These are phyloP conservation scores for Apophysomyces trapeziformis DNA, from an alignment of 371 early-diverging fungal species.

Conservation along the genomic window DNA sequence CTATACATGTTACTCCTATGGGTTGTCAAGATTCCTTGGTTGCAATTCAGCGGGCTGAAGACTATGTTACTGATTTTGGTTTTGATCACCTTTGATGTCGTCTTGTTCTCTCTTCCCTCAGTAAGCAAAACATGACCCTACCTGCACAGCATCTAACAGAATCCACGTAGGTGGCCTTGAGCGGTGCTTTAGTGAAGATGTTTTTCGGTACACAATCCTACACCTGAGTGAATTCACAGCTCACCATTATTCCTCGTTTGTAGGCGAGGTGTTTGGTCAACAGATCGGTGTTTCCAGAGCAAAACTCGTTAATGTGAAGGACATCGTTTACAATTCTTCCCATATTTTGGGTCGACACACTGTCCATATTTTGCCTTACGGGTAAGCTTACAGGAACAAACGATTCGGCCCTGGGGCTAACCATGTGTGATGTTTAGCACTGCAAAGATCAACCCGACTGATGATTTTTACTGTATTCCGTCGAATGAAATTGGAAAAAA, in stretches of 20 bases:
- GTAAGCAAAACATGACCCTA: constrained; percentile 23
- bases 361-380: constrained; percentile 53
- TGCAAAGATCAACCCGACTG: constrained; percentile 49
- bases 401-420: neutral
- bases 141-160: neutral
- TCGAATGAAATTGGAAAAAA: constrained; percentile 33
- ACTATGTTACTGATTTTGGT: constrained; percentile 24
- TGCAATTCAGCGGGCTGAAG: constrained; percentile 44
- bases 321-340: constrained; percentile 42
- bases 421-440: constrained; percentile 28
- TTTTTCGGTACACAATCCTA: constrained; percentile 17
- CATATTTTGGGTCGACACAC: constrained; percentile 56
- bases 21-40: constrained; percentile 51
- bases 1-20: constrained; percentile 35
- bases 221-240: neutral
- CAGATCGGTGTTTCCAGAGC: constrained; percentile 46
- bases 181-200: constrained; percentile 15
- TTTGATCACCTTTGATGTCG: constrained; percentile 23
- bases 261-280: constrained; percentile 40
- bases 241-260: neutral
- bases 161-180: constrained; percentile 11
- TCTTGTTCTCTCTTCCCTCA: constrained; percentile 35
- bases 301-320: constrained; percentile 44
- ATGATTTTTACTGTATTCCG: constrained; percentile 49
- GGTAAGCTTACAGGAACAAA: constrained; percentile 28